These are phyloP conservation scores for Euphorbia peplus DNA, from an alignment of 345 rosid genomes.

Conservation along the genomic window DNA sequence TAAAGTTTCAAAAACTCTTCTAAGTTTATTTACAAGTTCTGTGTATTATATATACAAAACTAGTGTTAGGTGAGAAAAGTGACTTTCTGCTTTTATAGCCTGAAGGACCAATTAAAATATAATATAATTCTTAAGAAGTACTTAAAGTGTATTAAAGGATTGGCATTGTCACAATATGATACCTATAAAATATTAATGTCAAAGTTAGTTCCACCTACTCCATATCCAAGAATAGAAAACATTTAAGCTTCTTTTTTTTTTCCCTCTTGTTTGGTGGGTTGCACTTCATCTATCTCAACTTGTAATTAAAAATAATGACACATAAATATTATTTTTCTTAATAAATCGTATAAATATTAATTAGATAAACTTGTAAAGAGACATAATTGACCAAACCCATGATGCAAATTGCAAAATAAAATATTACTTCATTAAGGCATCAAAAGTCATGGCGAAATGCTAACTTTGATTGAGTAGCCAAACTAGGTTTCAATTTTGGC, in stretches of 20 bases:
- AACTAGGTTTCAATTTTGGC: background rate
- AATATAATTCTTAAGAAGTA: background rate
- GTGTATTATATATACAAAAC: too few species aligned
- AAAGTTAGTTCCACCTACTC: background rate
- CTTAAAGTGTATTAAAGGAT: background rate
- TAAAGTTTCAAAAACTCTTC: too few species aligned
- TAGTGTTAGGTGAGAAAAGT: too few species aligned
- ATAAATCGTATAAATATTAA: too few species aligned
- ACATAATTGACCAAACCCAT: background rate
- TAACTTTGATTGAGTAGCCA: background rate
- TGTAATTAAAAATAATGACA: too few species aligned
- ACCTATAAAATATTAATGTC: background rate
- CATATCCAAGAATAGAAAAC: background rate
- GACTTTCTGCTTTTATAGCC: too few species aligned
- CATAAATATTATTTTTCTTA: too few species aligned
- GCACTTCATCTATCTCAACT: background rate
- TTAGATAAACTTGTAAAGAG: background rate
- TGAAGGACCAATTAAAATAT: background rate
- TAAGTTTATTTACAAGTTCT: too few species aligned
- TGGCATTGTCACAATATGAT: background rate
- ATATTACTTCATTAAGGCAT: background rate
- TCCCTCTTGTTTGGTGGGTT: background rate
- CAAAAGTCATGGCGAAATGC: background rate
- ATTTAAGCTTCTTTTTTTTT: background rate
- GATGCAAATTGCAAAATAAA: too few species aligned